Evolutionary conservation across 225 moss, liverwort and hornwort species (phyloP).

Genomic region (Takakia lepidozioides): DNA sequence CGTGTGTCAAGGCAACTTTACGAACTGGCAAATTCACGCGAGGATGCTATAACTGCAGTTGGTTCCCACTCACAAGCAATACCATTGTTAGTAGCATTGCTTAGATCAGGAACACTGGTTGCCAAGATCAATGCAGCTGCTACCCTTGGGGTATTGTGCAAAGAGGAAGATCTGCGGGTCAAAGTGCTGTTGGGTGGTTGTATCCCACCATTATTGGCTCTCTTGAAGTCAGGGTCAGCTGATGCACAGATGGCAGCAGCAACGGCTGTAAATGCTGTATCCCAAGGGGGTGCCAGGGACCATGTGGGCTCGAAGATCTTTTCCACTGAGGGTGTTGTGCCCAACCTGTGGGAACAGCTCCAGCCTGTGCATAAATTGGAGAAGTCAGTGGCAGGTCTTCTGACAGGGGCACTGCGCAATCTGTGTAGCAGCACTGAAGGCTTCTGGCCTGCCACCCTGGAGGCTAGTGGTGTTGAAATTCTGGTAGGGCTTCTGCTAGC

Average conservation of each 20-base stretch:
- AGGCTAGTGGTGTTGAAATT: conserved; percentile 85
- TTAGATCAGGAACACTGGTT: conserved; percentile 77
- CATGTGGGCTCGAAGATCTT: conserved; percentile 97
- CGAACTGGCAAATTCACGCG: conserved; percentile 65
- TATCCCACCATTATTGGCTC: conserved; percentile 82
- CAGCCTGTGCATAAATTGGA: conserved; percentile 58
- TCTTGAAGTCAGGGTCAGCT: conserved; percentile 66
- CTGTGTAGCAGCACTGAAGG: conserved; percentile 89
- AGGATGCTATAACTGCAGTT: conserved; percentile 78
- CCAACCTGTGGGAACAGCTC: conserved; percentile 92
- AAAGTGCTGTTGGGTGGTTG: conserved; percentile 96
- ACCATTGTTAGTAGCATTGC: conserved; percentile 76
- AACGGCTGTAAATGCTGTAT: conserved; percentile 81
- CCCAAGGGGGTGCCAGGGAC: conserved; percentile 89
- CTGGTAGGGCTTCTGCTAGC: conserved; percentile 60
- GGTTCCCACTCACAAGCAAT: conserved; percentile 85
- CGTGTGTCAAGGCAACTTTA: conserved; percentile 63
- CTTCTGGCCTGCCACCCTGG: conserved; percentile 89
- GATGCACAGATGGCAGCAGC: conserved; percentile 97
- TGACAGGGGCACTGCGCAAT: conserved; percentile 91
- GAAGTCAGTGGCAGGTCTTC: conserved; percentile 74
- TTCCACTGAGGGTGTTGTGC: conserved; percentile 92
- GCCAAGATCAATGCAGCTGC: conserved; percentile 91
- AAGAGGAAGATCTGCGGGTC: conserved; percentile 88
- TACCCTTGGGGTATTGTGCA: conserved; percentile 73